These are phyloP conservation scores for Voacanga thouarsii DNA, from an alignment of 257 asterid species.

Conservation along the genomic window DNA sequence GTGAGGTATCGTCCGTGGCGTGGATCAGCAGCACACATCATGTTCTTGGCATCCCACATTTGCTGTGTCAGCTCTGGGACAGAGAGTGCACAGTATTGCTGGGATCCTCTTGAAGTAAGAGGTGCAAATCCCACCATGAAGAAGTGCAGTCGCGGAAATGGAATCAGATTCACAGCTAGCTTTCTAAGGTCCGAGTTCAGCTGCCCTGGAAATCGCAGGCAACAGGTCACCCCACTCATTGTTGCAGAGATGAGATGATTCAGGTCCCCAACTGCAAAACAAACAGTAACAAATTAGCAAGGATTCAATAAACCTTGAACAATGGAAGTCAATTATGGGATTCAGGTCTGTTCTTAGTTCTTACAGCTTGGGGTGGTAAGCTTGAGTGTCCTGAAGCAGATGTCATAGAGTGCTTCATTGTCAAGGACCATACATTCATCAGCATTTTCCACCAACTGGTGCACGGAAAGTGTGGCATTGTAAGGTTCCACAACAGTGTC, in stretches of 20 bases:
- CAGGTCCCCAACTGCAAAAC: slow-evolving; percentile 13
- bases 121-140: slow-evolving; percentile 17
- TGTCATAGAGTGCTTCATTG: slow-evolving; percentile 16
- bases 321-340: neutral
- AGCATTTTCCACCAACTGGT: slow-evolving; percentile 14
- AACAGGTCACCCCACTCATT: slow-evolving; percentile 16
- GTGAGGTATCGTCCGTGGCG: slow-evolving; percentile 13
- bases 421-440: slow-evolving; percentile 19
- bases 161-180: slow-evolving; percentile 16
- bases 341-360: neutral
- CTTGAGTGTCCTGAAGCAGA: slow-evolving; percentile 16
- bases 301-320: no score
- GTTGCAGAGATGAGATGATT: slow-evolving; percentile 11
- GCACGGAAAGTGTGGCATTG: slow-evolving; percentile 14
- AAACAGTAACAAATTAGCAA: neutral
- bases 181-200: slow-evolving; percentile 11
- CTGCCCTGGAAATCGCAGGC: slow-evolving; percentile 15
- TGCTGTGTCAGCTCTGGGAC: slow-evolving; percentile 12
- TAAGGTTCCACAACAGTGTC: slow-evolving; percentile 18
- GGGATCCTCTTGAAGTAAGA: slow-evolving; percentile 16
- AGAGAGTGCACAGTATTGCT: neutral
- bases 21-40: slow-evolving; percentile 19
- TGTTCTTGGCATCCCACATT: slow-evolving; percentile 21
- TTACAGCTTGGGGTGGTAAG: slow-evolving; percentile 14
- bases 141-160: slow-evolving; percentile 12